phyloP scores from a whole-genome alignment of 1,284 basidiomycete genomes.

The Termitomyces sp. region DNA sequence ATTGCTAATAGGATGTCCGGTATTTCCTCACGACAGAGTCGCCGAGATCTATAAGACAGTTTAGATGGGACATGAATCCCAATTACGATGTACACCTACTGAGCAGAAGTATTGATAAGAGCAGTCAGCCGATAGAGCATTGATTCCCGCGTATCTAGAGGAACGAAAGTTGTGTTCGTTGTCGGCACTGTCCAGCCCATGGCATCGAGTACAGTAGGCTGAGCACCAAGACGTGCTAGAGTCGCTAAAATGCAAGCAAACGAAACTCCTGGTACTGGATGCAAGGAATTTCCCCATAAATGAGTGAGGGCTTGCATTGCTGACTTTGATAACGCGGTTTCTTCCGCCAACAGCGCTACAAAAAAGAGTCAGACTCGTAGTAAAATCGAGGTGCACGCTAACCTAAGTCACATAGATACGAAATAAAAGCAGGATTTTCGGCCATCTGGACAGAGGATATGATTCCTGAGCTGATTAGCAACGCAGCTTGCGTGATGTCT shows the following conservation, averaged over 20 bases:
- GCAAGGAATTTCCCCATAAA: slow-evolving; percentile 21
- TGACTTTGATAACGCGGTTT: slow-evolving; percentile 15
- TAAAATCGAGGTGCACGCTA: slow-evolving; percentile 10
- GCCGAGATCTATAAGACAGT: slow-evolving; percentile 22
- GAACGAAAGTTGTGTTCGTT: slow-evolving; percentile 6
- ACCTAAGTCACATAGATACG: slow-evolving; percentile 40
- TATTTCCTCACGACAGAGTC: slow-evolving; percentile 35
- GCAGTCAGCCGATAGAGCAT: slow-evolving; percentile 37
- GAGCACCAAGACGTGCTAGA: slow-evolving; percentile 26
- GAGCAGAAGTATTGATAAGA: slow-evolving; percentile 39
- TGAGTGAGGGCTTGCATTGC: slow-evolving; percentile 23
- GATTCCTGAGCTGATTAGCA: slow-evolving; percentile 38
- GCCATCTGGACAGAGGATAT: slow-evolving; percentile 25
- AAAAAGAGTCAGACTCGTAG: neutral
- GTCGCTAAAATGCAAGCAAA: slow-evolving; percentile 21
- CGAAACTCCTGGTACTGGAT: slow-evolving; percentile 19
- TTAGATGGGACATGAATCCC: slow-evolving; percentile 8
- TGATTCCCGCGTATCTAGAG: slow-evolving; percentile 21
- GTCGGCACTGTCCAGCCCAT: slow-evolving; percentile 23
- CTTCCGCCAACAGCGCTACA: slow-evolving; percentile 19
- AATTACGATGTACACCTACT: slow-evolving; percentile 31
- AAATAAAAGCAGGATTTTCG: slow-evolving; percentile 26
- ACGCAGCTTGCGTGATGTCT: slow-evolving; percentile 36
- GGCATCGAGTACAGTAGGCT: slow-evolving; percentile 19
- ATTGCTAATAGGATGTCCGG: slow-evolving; percentile 46